Evolutionary conservation across 2,329 filamentous ascomycete species (phyloP).

Genomic region (Colletotrichum phormii): DNA sequence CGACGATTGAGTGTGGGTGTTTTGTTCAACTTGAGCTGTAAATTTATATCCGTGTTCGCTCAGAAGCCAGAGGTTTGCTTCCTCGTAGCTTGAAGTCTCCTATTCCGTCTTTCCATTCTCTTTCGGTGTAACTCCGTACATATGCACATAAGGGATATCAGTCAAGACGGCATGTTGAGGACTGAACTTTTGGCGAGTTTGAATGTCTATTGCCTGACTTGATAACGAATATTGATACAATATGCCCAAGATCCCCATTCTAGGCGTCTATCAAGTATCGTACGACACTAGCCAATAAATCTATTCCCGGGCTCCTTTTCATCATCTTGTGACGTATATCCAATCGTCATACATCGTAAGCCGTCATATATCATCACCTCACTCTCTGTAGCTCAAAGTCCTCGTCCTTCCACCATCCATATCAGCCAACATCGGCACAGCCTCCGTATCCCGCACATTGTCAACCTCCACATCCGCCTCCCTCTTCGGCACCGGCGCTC

Average conservation of each 20-base stretch:
- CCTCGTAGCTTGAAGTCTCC: background rate
- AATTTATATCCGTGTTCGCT: background rate
- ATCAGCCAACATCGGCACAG: constrained; percentile 53
- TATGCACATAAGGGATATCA: too few relatives aligned
- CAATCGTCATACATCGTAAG: background rate
- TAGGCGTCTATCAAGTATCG: background rate
- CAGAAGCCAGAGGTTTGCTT: background rate
- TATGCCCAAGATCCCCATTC: background rate
- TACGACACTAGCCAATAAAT: background rate
- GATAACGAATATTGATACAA: background rate
- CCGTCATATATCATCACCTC: background rate
- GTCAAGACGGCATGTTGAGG: background rate
- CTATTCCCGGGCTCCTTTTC: background rate
- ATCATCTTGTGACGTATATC: background rate
- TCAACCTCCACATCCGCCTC: constrained; percentile 45
- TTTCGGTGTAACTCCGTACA: background rate
- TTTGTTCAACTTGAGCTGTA: too few relatives aligned
- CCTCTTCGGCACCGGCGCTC: constrained; percentile 43
- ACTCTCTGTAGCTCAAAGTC: constrained; percentile 32
- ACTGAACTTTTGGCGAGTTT: too few relatives aligned
- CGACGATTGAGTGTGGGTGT: too few relatives aligned
- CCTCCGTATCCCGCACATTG: constrained; percentile 48
- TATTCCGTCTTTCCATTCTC: background rate
- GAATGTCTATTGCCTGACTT: background rate
- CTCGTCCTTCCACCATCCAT: constrained; percentile 43